These are phyloP conservation scores for Phytophthora pistaciae DNA, from an alignment of 352 stramenopile species.

Conservation along the genomic window DNA sequence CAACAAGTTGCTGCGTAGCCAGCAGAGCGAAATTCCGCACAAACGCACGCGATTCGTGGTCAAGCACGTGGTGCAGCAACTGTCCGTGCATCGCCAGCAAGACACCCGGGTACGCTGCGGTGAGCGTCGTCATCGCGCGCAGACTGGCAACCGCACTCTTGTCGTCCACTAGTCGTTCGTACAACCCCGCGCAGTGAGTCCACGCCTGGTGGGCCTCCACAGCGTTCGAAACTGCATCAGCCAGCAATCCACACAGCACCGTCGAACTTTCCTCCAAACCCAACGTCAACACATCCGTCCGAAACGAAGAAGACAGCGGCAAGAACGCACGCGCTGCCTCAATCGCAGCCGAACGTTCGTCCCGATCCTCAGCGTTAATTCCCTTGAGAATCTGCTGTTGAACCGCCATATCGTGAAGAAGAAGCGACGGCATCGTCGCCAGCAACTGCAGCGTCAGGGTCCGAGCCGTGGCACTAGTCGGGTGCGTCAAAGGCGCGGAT, in stretches of 20 bases:
- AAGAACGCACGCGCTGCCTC: conserved; percentile 39
- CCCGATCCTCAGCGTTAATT: conserved; percentile 23
- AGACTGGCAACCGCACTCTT: conserved; percentile 40
- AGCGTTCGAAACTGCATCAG: conserved; percentile 24
- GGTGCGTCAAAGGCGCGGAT: conserved; percentile 19
- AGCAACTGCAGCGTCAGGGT: conserved; percentile 50
- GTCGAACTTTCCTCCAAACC: conserved; percentile 24
- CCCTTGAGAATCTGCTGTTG: conserved; percentile 35
- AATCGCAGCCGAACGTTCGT: conserved; percentile 43
- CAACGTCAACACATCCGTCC: conserved; percentile 30
- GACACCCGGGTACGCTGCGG: conserved; percentile 16
- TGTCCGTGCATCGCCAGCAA: conserved; percentile 40
- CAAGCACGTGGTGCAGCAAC: conserved; percentile 41
- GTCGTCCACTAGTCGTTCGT: conserved; percentile 45
- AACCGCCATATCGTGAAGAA: conserved; percentile 32
- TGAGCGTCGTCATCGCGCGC: conserved; percentile 45
- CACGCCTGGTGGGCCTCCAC: conserved; percentile 48
- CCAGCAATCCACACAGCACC: conserved; percentile 30
- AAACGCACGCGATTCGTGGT: conserved; percentile 38
- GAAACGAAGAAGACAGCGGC: conserved; percentile 34
- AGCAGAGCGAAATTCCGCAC: conserved; percentile 47
- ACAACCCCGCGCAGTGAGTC: conserved; percentile 50
- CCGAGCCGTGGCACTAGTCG: conserved; percentile 16
- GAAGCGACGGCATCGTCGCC: conserved; percentile 53
- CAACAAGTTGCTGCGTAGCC: conserved; percentile 39